Evolutionary conservation across 306 rosid genomes (phyloP).

Genomic region (Lathyrus aphaca): DNA sequence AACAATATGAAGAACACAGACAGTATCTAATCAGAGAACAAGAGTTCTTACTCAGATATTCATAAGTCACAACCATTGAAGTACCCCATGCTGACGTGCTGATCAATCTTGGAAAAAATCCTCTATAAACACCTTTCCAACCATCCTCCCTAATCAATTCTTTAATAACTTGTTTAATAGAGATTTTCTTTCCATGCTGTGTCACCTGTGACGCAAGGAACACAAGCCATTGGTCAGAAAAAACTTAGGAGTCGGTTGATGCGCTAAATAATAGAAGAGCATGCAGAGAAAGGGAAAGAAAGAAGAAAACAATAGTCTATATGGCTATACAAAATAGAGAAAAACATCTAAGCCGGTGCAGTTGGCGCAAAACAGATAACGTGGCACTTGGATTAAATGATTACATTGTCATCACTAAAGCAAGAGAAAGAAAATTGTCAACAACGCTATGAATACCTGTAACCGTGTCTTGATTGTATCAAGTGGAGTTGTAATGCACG

Average conservation of each 20-base stretch:
- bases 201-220: constrained; percentile 68
- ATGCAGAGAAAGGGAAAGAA: not conserved
- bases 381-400: not conserved
- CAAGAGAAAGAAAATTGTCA: constrained; percentile 20
- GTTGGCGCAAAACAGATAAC: constrained; percentile 1
- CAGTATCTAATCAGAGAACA: constrained; percentile 28
- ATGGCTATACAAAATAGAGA: no score
- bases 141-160: constrained; percentile 79
- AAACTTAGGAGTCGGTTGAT: constrained; percentile 9
- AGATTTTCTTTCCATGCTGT: constrained; percentile 65
- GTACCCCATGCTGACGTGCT: constrained; percentile 98
- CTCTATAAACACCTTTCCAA: constrained; percentile 90
- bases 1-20: constrained; percentile 7
- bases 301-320: no score
- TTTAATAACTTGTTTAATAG: constrained; percentile 77
- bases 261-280: not conserved
- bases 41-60: constrained; percentile 76
- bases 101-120: constrained; percentile 92
- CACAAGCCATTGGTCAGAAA: constrained; percentile 34
- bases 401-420: constrained; percentile 14
- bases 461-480: constrained; percentile 94
- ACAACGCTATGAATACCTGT: constrained; percentile 63
- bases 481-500: constrained; percentile 85
- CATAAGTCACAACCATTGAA: constrained; percentile 88
- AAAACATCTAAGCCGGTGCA: no score